phyloP scores from a whole-genome alignment of 495 filamentous ascomycete species.

The Penicillium daleae region DNA sequence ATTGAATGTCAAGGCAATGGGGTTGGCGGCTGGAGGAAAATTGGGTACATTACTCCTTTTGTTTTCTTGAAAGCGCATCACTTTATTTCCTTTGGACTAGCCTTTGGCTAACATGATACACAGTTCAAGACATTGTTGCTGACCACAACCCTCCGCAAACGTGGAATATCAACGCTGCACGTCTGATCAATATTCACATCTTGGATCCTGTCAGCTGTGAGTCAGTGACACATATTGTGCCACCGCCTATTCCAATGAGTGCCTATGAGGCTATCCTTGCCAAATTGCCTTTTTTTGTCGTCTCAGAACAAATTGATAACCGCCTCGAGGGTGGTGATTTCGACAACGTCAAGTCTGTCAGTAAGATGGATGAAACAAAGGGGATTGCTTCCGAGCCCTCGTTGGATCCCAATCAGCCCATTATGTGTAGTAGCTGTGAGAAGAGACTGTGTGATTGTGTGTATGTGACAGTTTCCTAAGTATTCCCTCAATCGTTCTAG shows the following conservation, averaged over 20 bases:
- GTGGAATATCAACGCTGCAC: neutral
- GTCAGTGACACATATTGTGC: neutral
- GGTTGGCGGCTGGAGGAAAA: neutral
- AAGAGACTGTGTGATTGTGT: slow-evolving; percentile 4
- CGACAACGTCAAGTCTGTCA: neutral
- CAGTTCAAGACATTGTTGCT: neutral
- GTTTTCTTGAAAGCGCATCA: too few relatives aligned
- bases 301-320: neutral
- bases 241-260: neutral
- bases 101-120: neutral
- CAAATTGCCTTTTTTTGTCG: neutral
- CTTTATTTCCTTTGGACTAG: neutral
- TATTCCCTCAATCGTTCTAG: neutral
- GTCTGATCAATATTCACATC: slow-evolving; percentile 1
- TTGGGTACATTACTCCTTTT: neutral
- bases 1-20: neutral
- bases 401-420: neutral
- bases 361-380: slow-evolving; percentile 2
- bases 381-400: neutral
- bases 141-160: neutral
- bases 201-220: slow-evolving; percentile 1
- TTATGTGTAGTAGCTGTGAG: neutral
- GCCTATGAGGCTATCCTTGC: neutral
- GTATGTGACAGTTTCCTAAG: neutral
- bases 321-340: neutral